Base-by-base conservation (phyloP, 345 rosid species). In the Brassica carinata region DNA sequence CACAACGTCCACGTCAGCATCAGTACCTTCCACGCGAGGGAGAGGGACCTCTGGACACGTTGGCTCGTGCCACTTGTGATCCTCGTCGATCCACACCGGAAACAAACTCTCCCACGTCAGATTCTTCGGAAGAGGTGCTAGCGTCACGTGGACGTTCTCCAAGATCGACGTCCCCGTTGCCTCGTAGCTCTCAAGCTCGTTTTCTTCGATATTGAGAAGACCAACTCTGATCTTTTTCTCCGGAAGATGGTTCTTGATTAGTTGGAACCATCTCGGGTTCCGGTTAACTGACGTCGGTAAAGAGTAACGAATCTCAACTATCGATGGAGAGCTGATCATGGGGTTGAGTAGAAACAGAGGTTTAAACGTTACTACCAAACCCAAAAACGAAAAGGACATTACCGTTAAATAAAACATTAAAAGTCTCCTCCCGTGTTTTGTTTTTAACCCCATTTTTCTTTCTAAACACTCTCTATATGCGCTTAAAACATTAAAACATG, bases 1-100 rank as follows among this genome's bases (percentile, higher is more conserved):
- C 36, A 93, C 75, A 19, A 89, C 87, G 57, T 93, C 87, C 17
- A 95, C 85, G 77, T 86, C 89, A 69, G 72, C 61, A 26, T 62
- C 48, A 23, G 15, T 2, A 66, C 67, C 61, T 4, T 72, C 89
- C 5, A 69, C 71, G 7, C 83, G 84, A 8, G 96, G 93, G 78
- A 93, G 83, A 14, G 97, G 97, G 5, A 95, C 81, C 51, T 87
- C 90, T 2, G 97, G 98, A 69, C 99, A 95, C 9, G 5, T 23
- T 1, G 87, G 89, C 3, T 3, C 14, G n/a, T 68, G 36, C 76
- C 76, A 80, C 72, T 18, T 75, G 51, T 69, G 79, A 53, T 80
- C 86, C 51, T 95, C 98, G 30, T 93, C 90, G 10, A 93, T 88
- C 99, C 99, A 91, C n/a, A 78, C 86, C 0, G 98, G 99, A 57